Percentiles rank a stretch among this genome's conserved stretches.
phyloP scores from a whole-genome alignment of 2,329 filamentous ascomycete genomes.

The Lasiodiplodia citricola region DNA sequence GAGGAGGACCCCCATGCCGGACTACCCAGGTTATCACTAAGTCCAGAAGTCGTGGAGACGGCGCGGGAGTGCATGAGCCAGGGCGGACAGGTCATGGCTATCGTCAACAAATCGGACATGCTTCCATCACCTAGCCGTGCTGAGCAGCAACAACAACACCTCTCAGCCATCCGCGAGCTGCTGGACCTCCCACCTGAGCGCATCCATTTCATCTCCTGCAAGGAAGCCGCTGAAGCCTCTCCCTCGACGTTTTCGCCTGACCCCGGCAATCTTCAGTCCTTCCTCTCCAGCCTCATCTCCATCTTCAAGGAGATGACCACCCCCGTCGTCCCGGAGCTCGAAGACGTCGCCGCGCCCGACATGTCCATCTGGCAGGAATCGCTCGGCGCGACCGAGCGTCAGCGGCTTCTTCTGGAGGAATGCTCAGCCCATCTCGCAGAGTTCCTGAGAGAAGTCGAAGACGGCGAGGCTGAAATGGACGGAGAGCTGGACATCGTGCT shows the following conservation, averaged over 20 bases:
- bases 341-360: conserved; percentile 50
- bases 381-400: conserved; percentile 87
- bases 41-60: conserved; percentile 63
- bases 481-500: conserved; percentile 80
- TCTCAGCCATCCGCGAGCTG: conserved; percentile 29
- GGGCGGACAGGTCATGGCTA: conserved; percentile 62
- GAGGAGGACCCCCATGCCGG: conserved; percentile 52
- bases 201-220: conserved; percentile 75
- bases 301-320: conserved; percentile 75
- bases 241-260: conserved; percentile 42
- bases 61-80: conserved; percentile 55
- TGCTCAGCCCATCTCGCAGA: conserved; percentile 74
- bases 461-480: conserved; percentile 30
- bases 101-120: conserved; percentile 66
- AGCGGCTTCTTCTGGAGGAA: conserved; percentile 77
- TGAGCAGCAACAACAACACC: conserved; percentile 29
- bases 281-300: conserved; percentile 70
- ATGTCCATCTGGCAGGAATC: conserved; percentile 78
- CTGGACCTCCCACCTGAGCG: conserved; percentile 43
- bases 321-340: conserved; percentile 45
- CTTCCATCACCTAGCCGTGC: conserved; percentile 42
- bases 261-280: conserved; percentile 69
- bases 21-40: conserved; percentile 45
- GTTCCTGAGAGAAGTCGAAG: conserved; percentile 68
- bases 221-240: conserved; percentile 52